Percentiles rank a stretch among this genome's conserved stretches.
phyloP scores from a whole-genome alignment of 176 grass and related monocot species.

The Carex kokanica region DNA sequence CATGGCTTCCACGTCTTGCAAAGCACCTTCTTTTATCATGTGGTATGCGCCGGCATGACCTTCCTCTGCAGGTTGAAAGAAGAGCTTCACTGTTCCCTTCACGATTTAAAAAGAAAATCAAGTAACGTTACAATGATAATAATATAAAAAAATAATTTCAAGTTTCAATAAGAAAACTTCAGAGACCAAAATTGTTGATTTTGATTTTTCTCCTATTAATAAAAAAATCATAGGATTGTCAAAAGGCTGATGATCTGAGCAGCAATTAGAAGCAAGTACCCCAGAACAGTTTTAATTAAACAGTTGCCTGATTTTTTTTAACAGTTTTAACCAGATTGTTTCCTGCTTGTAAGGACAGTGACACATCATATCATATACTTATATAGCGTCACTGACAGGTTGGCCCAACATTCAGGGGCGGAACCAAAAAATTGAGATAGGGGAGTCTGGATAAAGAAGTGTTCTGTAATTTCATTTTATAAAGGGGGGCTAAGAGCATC shows the following conservation, averaged over 20 bases:
- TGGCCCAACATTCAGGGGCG: too few relatives aligned
- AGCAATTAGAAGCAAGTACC: not conserved
- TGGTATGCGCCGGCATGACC: constrained; percentile 59
- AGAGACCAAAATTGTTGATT: not conserved
- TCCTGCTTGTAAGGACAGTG: too few relatives aligned
- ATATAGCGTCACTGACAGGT: too few relatives aligned
- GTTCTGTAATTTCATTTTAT: too few relatives aligned
- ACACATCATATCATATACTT: too few relatives aligned
- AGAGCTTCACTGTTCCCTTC: constrained; percentile 70
- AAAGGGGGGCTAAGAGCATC: too few relatives aligned
- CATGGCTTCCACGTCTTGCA: constrained; percentile 49
- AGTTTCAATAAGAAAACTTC: not conserved
- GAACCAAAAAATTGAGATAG: too few relatives aligned
- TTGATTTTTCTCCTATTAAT: not conserved
- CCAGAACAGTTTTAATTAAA: not conserved
- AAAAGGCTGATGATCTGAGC: not conserved
- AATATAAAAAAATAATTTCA: not conserved
- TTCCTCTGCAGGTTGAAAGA: constrained; percentile 81
- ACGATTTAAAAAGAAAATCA: not conserved
- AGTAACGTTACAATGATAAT: not conserved
- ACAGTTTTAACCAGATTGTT: too few relatives aligned
- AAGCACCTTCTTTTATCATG: constrained; percentile 43
- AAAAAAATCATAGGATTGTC: not conserved
- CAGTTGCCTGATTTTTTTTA: not conserved
- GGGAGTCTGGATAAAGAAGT: too few relatives aligned